A percentile compares a stretch with the other conserved stretches of the same genome.
Evolutionary conservation across 371 early-diverging fungal species (phyloP).

Genomic region (Mortierella sp.): DNA sequence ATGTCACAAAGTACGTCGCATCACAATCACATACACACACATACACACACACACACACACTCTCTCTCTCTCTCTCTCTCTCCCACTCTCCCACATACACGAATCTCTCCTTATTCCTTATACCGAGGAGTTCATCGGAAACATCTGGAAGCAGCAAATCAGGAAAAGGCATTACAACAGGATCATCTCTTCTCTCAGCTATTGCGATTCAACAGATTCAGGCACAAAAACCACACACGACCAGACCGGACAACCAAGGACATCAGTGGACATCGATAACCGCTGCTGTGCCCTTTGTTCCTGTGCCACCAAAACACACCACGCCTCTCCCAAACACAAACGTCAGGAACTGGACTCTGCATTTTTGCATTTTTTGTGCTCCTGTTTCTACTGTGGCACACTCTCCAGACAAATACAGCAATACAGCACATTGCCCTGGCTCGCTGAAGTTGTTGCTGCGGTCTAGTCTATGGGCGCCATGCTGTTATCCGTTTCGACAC

Average conservation of each 20-base stretch:
- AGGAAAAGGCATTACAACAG: background rate
- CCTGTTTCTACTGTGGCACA: background rate
- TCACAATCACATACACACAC: background rate
- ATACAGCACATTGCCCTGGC: background rate
- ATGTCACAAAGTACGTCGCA: conserved; percentile 7
- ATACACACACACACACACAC: background rate
- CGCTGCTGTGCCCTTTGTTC: background rate
- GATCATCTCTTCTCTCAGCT: background rate
- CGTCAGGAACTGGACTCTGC: background rate
- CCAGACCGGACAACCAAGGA: background rate
- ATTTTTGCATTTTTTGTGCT: background rate
- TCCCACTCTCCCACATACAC: too few relatives aligned
- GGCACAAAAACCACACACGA: background rate
- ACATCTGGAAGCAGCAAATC: background rate
- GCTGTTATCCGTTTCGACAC: background rate
- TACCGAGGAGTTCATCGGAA: background rate
- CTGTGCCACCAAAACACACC: background rate
- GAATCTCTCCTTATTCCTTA: background rate
- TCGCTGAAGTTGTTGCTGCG: background rate
- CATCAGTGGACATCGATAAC: background rate
- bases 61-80: background rate
- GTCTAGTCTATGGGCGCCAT: background rate
- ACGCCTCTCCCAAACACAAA: background rate
- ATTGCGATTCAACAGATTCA: background rate
- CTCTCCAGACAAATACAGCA: background rate